Percentiles rank a stretch among this genome's conserved stretches.
These are phyloP conservation scores for Exophiala sp. DNA, from an alignment of 2,329 filamentous ascomycete genomes.

Conservation along the genomic window DNA sequence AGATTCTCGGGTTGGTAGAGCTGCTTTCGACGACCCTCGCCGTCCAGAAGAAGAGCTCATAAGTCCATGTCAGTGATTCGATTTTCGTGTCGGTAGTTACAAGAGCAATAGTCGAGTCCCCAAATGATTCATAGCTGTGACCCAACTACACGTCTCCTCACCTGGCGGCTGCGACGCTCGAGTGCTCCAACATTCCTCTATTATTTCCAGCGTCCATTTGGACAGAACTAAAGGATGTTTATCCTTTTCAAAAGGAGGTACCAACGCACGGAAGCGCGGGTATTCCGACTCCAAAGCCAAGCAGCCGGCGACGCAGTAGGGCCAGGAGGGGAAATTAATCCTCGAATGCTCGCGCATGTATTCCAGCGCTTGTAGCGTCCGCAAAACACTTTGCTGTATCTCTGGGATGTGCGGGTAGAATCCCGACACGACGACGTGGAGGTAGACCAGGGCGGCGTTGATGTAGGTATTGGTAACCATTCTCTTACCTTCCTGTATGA, in stretches of 20 bases:
- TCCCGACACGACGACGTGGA: slow-evolving; percentile 14
- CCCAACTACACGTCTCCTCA: background rate
- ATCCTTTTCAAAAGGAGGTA: background rate
- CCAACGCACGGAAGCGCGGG: background rate
- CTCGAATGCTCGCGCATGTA: slow-evolving; percentile 10
- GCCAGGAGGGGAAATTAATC: slow-evolving; percentile 13
- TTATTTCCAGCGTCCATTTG: slow-evolving; percentile 5
- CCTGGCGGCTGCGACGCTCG: slow-evolving; percentile 2
- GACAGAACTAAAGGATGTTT: slow-evolving; percentile 4
- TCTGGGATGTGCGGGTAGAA: slow-evolving; percentile 7
- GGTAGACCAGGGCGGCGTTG: slow-evolving; percentile 6
- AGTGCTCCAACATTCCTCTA: slow-evolving; percentile 7
- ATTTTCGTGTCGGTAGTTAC: background rate
- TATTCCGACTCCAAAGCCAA: slow-evolving; percentile 7
- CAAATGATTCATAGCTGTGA: slow-evolving; percentile 1
- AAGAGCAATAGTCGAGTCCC: slow-evolving; percentile 1
- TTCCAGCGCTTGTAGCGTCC: slow-evolving; percentile 2
- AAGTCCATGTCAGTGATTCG: background rate
- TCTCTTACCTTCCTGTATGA: background rate
- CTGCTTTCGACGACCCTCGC: background rate
- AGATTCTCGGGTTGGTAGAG: slow-evolving; percentile 5
- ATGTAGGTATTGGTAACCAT: slow-evolving; percentile 12
- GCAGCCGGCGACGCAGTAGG: slow-evolving; percentile 18
- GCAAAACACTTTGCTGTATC: slow-evolving; percentile 5
- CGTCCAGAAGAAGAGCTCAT: background rate